Evolutionary conservation across 345 rosid genomes (phyloP).

Genomic region (Hibiscus tridactylites): DNA sequence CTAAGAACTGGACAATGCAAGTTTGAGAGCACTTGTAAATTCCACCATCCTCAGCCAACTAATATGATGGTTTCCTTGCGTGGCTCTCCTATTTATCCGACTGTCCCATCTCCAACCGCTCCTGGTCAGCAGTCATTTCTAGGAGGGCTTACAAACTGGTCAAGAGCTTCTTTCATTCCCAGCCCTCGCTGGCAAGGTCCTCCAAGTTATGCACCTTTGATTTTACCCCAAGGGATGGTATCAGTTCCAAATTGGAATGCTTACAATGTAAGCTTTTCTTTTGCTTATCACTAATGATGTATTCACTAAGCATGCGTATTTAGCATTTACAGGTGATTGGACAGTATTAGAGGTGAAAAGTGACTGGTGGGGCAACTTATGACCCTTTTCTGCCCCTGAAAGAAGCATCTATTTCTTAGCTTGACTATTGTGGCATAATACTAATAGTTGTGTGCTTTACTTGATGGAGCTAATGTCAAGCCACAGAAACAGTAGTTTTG

Average conservation of each 20-base stretch:
- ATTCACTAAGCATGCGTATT: not conserved
- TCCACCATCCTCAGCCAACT: slow-evolving; percentile 89
- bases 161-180: slow-evolving; percentile 78
- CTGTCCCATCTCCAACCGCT: slow-evolving; percentile 68
- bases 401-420: not conserved
- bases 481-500: not conserved
- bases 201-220: slow-evolving; percentile 66
- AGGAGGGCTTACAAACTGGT: slow-evolving; percentile 68
- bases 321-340: not conserved
- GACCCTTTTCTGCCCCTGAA: not conserved
- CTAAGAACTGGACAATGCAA: slow-evolving; percentile 97
- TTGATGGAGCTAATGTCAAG: slow-evolving; percentile 1
- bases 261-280: slow-evolving; percentile 52
- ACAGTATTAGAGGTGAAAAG: not conserved
- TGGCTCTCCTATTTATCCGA: slow-evolving; percentile 68
- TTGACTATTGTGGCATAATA: not conserved
- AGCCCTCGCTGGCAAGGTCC: slow-evolving; percentile 98
- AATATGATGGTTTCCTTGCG: slow-evolving; percentile 70
- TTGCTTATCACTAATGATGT: not conserved
- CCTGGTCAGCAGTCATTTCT: slow-evolving; percentile 64
- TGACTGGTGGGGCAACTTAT: not conserved
- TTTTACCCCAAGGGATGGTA: slow-evolving; percentile 84
- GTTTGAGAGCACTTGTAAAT: slow-evolving; percentile 89
- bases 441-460: not conserved
- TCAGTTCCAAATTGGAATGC: slow-evolving; percentile 93